Base-by-base conservation (phyloP, 1,284 basidiomycete species). In the Fomes fomentarius region DNA sequence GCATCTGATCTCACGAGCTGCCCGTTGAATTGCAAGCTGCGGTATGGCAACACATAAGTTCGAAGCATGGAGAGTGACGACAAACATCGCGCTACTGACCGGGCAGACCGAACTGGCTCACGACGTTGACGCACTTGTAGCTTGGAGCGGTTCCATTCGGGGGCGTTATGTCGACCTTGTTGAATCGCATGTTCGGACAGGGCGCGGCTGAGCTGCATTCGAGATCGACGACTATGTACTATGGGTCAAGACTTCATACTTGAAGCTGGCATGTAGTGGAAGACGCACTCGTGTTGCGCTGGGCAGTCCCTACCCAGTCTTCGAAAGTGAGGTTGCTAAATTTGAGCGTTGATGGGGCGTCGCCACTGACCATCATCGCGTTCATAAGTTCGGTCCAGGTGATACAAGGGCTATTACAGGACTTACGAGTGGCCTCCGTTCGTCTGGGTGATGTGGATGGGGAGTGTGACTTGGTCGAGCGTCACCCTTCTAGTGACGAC, bases 391-490 rank as follows among this genome's bases (percentile, higher is more conserved):
- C n/a, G n/a, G n/a, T n/a, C n/a, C n/a, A n/a, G n/a, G n/a, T n/a
- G n/a, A n/a, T n/a, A n/a, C n/a, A n/a, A n/a, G n/a, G n/a, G n/a
- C n/a, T n/a, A n/a, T n/a, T n/a, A n/a, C n/a, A n/a, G 24, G 7
- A 67, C 74, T 57, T 47, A 81, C 80, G 73, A 73, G 39, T 78
- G 71, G 1, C 72, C 81, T 12, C 72, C 75, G 57, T 84, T 84
- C 4, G 78, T 82, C 61, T 85, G 83, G 56, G 77, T 79, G 10
- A 84, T 56, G 47, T 80, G 77, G 1, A 81, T 67, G 0, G 79
- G 79, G 14, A 64, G 60, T 35, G 71, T 71, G 42, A 83, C 80
- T 2, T 72, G 70, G 56, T 84, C 77, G 11, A 83, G 67, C 7
- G 67, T 60, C 17, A 86, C 73, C 61, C 79, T 74, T 41, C 71